Base-by-base conservation (phyloP, 2,329 filamentous ascomycete genomes). In the Lachnellula hyalina region DNA sequence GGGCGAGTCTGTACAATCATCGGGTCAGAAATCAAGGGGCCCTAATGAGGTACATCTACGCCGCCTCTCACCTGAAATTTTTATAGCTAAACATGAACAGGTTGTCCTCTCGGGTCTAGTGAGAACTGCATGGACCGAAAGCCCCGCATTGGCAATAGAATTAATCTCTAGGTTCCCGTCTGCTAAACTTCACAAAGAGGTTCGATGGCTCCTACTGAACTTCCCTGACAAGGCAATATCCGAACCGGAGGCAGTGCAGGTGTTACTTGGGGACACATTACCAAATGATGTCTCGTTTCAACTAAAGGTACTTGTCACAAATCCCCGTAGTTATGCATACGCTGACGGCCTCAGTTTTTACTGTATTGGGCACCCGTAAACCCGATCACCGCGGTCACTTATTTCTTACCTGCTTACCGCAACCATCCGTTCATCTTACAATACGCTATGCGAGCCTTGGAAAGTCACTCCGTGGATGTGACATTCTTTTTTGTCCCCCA, bases 401-500 rank as follows among this genome's bases (percentile, higher is more conserved):
- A 95, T 72, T 97, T 99, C 75, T 71, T 96, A 63, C 95, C 95
- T 0, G 85, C 87, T 1, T 99, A 95, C 70, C 85, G 86, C 41
- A 93, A 96, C 65, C 87, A 99, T 67, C 89, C 95, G 0, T 95
- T 92, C 72, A 80, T 99, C 51, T 83, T 97, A 40, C 95, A 99
- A 71, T 99, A 97, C 71, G 94, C 94, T 1, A 96, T 99, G 86
- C 84, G 92, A 65, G 90, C 94, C 3, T 73, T 99, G 47, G 94
- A 99, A 69, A 92, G 88, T 63, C 94, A 99, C 67, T 87, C 91
- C 0, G 86, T 96, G n/a, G 94, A 97, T 68, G 85, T 97, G 19
- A 96, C 93, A 0, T 99, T 99, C 78, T 99, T 97, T 73, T 97
- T 96, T 68, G 94, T 99, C 2, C 94, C 95, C 6, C 94, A 99